phyloP scores from a whole-genome alignment of 176 grass and related monocot species.

The Oryza glaberrima region DNA sequence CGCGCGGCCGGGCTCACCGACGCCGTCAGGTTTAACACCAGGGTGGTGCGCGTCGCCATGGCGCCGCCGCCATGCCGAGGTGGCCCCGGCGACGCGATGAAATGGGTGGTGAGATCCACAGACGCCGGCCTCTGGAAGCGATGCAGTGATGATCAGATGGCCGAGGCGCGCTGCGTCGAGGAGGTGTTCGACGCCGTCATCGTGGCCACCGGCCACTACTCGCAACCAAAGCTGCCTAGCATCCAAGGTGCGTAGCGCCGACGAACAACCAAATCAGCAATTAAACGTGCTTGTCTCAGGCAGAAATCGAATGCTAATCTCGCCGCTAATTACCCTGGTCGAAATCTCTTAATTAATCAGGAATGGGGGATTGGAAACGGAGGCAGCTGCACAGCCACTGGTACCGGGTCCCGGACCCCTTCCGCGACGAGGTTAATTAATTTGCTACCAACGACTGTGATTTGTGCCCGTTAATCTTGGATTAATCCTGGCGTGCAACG shows the following conservation, averaged over 20 bases:
- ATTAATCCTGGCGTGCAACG: background rate
- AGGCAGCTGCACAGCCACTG: slow-evolving; percentile 43
- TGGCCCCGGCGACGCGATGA: background rate
- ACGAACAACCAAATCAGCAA: background rate
- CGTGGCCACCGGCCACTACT: slow-evolving; percentile 40
- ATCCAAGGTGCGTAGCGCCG: slow-evolving; percentile 18
- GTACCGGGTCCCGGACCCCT: slow-evolving; percentile 36
- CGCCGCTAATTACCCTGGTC: background rate
- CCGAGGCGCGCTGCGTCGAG: background rate
- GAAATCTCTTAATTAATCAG: background rate
- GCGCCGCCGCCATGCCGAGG: background rate
- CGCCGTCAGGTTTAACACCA: slow-evolving; percentile 23
- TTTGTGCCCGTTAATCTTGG: background rate
- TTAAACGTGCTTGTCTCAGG: background rate
- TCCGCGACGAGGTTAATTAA: slow-evolving; percentile 26
- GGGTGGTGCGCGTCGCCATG: slow-evolving; percentile 27
- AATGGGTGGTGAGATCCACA: slow-evolving; percentile 23
- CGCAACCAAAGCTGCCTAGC: slow-evolving; percentile 33
- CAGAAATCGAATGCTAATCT: background rate
- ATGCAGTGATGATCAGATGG: background rate
- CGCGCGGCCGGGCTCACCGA: slow-evolving; percentile 3
- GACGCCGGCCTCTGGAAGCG: background rate
- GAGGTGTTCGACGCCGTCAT: slow-evolving; percentile 46
- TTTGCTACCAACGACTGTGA: background rate
- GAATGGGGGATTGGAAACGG: slow-evolving; percentile 26